Evolutionary conservation across 2,329 filamentous ascomycete genomes (phyloP), one percentile per base, ranked within the genome.

Genomic region (Verticillium nonalfalfae): DNA sequence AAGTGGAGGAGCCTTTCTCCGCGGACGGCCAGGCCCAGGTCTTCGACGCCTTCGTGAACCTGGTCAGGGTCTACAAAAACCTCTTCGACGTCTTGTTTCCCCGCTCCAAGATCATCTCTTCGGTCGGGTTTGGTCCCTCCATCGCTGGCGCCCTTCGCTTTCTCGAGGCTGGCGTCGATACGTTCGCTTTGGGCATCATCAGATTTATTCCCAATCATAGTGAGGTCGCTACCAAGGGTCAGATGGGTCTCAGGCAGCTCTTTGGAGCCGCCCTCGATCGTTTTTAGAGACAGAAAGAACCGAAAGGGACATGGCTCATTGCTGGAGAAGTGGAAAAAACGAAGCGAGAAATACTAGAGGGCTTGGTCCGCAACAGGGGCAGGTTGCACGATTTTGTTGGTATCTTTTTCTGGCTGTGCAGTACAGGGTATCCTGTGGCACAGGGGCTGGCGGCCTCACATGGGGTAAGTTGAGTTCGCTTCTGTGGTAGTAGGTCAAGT

Each of bases 61-160:
- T 69, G 31, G 59, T 64, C 39, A 11, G 54, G 9, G 59, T 65
- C 56, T 65, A 70, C 59, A 57, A 62, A 15, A 36, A 61, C 9
- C 60, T 70, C 18, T 64, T 70, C 57, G 56, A 65, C n/a, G 58
- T 60, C 31, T 38, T 68, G 35, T 62, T 70, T 18, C 65, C 63
- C 18, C 59, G 61, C n/a, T 54, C 58, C 11, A 58, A 60, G 10
- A 3, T 68, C 13, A 31, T 70, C 11, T 1, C 59, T 26, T 35
- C 36, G 26, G 64, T 61, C 18, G 59, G 62, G 39, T 60, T 68
- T 58, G 58, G 60, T 11, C 60, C 40, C 7, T 61, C 62, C 54
- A 55, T 69, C 13, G 59, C 54, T 10, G 62, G 61, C n/a, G 58
- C 65, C 7, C 60, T 69, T 15, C 60, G 63, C 36, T 56, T 61